A percentile compares a stretch with the other conserved stretches of the same genome.
These are phyloP conservation scores for Salix suchowensis DNA, from an alignment of 345 rosid species.

Conservation along the genomic window DNA sequence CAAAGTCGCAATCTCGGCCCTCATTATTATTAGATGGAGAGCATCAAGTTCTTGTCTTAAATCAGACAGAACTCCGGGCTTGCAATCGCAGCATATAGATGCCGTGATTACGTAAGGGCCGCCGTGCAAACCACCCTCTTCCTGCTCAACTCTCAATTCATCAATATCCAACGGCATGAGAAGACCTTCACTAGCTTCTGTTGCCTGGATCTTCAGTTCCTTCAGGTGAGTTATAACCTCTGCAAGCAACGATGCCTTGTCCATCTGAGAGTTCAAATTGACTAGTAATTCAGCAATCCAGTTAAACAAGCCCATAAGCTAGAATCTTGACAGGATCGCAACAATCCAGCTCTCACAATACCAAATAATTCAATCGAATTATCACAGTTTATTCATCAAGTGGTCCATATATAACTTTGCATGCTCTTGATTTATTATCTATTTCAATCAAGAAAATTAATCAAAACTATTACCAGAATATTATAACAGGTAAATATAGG, in stretches of 20 bases:
- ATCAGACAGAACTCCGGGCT: slow-evolving; percentile 47
- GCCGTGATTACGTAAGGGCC: slow-evolving; percentile 31
- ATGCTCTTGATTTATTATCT: background rate
- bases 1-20: slow-evolving; percentile 51
- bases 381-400: background rate
- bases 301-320: background rate
- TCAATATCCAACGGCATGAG: slow-evolving; percentile 51
- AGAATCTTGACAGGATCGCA: background rate
- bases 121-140: slow-evolving; percentile 16
- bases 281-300: background rate
- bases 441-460: background rate
- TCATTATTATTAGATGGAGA: slow-evolving; percentile 40
- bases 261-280: slow-evolving; percentile 41
- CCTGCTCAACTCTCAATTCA: slow-evolving; percentile 47
- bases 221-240: slow-evolving; percentile 50
- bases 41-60: slow-evolving; percentile 43
- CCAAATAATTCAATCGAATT: background rate
- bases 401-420: background rate
- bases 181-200: slow-evolving; percentile 41
- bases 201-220: slow-evolving; percentile 44
- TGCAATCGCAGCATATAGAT: slow-evolving; percentile 51
- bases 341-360: background rate
- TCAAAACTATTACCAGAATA: background rate
- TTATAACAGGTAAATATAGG: background rate
- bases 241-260: slow-evolving; percentile 70